These are phyloP conservation scores for Colletotrichum liaoningense DNA, from an alignment of 2,329 filamentous ascomycete species.

Conservation along the genomic window DNA sequence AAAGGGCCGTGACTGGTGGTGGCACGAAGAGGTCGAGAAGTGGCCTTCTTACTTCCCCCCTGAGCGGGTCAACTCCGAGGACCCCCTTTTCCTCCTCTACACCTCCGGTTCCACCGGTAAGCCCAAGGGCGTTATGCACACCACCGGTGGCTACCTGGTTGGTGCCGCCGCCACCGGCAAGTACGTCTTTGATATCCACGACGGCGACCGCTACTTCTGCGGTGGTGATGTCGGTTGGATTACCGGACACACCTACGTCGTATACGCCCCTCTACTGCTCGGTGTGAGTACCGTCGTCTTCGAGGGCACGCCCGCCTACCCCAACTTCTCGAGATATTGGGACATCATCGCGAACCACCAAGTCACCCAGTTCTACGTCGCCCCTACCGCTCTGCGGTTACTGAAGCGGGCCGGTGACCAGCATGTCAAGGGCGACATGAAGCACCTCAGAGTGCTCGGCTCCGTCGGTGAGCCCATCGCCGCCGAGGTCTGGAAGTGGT, in stretches of 20 bases:
- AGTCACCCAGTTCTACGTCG: constrained; percentile 98
- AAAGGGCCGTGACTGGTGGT: constrained; percentile 90
- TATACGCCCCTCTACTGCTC: constrained; percentile 93
- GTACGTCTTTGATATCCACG: constrained; percentile 98
- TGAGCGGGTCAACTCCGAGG: constrained; percentile 90
- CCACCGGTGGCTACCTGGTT: constrained; percentile 93
- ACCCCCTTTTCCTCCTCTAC: constrained; percentile 97
- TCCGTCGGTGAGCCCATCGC: constrained; percentile 98
- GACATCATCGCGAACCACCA: constrained; percentile 96
- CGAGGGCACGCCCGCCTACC: constrained; percentile 96
- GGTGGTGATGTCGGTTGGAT: constrained; percentile 99
- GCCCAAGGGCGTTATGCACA: constrained; percentile 99
- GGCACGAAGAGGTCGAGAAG: constrained; percentile 98
- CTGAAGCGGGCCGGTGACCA: constrained; percentile 96
- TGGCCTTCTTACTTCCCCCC: constrained; percentile 93
- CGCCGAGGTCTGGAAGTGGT: constrained; percentile 99
- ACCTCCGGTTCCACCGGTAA: constrained; percentile 98
- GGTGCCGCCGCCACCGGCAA: constrained; percentile 95
- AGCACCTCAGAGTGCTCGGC: constrained; percentile 87
- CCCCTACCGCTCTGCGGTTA: constrained; percentile 90
- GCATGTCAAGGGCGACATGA: constrained; percentile 90
- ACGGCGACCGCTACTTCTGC: constrained; percentile 94
- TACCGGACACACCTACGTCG: constrained; percentile 97
- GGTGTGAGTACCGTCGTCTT: constrained; percentile 97
- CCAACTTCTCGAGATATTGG: constrained; percentile 98